A percentile compares a stretch with the other conserved stretches of the same genome.
Conservation (phyloP, 345 rosid genomes). For the Boechera stricta region DNA sequence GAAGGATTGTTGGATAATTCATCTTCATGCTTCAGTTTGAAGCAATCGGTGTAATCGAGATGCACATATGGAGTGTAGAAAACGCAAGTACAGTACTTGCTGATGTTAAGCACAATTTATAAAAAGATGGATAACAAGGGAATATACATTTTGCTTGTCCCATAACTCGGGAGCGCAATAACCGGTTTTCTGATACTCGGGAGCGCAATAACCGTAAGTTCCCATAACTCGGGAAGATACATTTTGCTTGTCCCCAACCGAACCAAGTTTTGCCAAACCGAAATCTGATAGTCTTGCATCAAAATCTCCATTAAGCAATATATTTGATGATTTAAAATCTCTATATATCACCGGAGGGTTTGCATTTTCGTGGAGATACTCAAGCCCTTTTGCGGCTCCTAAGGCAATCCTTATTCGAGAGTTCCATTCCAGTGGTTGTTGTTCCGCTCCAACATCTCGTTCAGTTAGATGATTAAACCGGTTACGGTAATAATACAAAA, state of each 20-base stretch:
- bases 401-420: conserved; percentile 75
- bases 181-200: conserved; percentile 81
- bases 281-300: conserved; percentile 83
- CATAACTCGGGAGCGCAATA: no score
- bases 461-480: not conserved
- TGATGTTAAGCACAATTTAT: no score
- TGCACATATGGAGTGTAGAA: no score
- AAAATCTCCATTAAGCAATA: conserved; percentile 59
- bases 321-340: conserved; percentile 83
- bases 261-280: conserved; percentile 86
- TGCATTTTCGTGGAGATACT: conserved; percentile 79
- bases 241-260: conserved; percentile 66
- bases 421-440: conserved; percentile 69
- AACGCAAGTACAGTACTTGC: no score
- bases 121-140: no score
- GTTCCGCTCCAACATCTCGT: conserved; percentile 55
- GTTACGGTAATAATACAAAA: not conserved
- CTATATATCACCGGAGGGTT: conserved; percentile 88
- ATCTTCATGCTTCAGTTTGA: no score
- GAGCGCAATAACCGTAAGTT: conserved; percentile 89
- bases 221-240: conserved; percentile 83
- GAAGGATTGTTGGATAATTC: no score
- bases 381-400: conserved; percentile 76
- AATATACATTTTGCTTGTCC: no score
- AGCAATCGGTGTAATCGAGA: no score